A percentile compares a stretch with the other conserved stretches of the same genome.
phyloP scores from a whole-genome alignment of 192 early-diverging fungal genomes.

The Coemansia sp. region DNA sequence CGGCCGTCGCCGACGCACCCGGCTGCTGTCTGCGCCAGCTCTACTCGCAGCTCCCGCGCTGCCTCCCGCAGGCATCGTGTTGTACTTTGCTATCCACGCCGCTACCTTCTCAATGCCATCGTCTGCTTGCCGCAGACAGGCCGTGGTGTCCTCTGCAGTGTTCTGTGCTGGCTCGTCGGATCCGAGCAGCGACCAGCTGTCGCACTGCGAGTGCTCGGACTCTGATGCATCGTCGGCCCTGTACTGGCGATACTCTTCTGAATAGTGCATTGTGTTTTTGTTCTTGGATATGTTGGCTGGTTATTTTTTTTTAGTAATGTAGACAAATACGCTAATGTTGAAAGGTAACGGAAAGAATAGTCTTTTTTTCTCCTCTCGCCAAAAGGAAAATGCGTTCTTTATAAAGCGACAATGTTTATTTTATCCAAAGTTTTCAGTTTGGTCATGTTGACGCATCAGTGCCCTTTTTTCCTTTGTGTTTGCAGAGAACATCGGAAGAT shows the following conservation, averaged over 20 bases:
- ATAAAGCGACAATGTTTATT: too few species aligned
- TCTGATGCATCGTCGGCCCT: neutral
- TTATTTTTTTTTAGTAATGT: neutral
- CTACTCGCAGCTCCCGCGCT: neutral
- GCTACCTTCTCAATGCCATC: neutral
- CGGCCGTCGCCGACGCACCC: neutral
- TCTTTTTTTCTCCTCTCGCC: too few species aligned
- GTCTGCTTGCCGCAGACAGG: neutral
- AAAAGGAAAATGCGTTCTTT: too few species aligned
- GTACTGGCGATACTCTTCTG: neutral
- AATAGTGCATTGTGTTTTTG: neutral
- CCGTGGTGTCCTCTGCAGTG: neutral
- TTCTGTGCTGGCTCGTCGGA: neutral
- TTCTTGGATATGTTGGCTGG: neutral
- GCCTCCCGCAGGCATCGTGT: neutral
- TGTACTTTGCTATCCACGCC: neutral
- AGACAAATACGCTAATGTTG: too few species aligned
- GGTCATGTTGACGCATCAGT: too few species aligned
- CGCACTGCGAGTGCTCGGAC: neutral
- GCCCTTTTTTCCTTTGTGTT: too few species aligned
- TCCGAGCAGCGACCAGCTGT: neutral
- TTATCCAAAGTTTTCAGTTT: too few species aligned
- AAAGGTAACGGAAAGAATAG: too few species aligned
- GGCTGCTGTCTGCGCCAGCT: neutral
- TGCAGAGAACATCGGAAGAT: too few species aligned